A percentile compares a stretch with the other conserved stretches of the same genome.
phyloP scores from a whole-genome alignment of 176 grass and related monocot genomes.

The Aegilops tauschii region DNA sequence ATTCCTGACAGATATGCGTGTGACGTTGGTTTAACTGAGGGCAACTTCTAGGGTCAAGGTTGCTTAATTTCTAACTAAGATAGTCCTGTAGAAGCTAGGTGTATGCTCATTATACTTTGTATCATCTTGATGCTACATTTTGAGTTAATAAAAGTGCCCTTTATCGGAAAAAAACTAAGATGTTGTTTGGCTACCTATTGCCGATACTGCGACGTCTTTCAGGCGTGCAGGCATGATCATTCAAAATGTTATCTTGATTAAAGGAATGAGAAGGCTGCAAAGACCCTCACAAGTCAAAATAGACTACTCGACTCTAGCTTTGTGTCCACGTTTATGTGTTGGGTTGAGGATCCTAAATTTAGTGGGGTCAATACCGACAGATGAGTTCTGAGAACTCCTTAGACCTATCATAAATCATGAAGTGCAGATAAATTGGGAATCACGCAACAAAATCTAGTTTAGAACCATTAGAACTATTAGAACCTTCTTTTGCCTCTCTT shows the following conservation, averaged over 20 bases:
- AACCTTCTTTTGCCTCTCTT: too few relatives aligned
- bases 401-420: too few relatives aligned
- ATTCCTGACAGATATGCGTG: not conserved
- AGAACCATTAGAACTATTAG: too few relatives aligned
- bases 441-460: too few relatives aligned
- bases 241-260: not conserved
- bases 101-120: too few relatives aligned
- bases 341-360: not conserved
- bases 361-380: not conserved
- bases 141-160: too few relatives aligned
- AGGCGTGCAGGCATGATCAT: not conserved
- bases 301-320: not conserved
- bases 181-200: not conserved
- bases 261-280: not conserved
- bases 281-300: not conserved
- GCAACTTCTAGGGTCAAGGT: not conserved
- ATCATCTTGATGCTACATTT: too few relatives aligned
- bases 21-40: not conserved
- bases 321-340: not conserved
- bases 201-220: not conserved
- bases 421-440: not conserved
- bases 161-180: not conserved
- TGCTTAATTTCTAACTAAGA: not conserved
- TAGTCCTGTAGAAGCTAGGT: too few relatives aligned
- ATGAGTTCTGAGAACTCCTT: too few relatives aligned